Evolutionary conservation across 768 basidiomycete genomes (phyloP).

Genomic region (Mycena rosella): DNA sequence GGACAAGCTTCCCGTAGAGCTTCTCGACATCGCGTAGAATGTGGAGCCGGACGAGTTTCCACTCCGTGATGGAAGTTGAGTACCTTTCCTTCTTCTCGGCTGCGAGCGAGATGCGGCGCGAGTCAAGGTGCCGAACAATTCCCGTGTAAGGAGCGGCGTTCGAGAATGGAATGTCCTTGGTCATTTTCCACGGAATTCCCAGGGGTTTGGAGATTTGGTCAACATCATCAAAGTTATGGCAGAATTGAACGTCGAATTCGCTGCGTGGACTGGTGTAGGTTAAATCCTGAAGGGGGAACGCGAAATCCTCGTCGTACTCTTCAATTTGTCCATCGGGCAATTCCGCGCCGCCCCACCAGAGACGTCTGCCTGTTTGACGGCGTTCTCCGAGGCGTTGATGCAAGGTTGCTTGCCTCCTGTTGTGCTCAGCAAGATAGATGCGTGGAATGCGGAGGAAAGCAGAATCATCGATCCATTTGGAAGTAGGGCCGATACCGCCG

Average conservation of each 20-base stretch:
- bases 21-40: too few relatives aligned
- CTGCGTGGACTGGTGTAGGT: conserved; percentile 19
- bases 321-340: conserved; percentile 31
- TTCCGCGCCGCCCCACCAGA: conserved; percentile 37
- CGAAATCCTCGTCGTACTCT: conserved; percentile 41
- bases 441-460: conserved; percentile 21
- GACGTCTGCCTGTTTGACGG: conserved; percentile 31
- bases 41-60: too few relatives aligned
- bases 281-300: conserved; percentile 33
- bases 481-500: conserved; percentile 25
- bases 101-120: too few relatives aligned
- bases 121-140: too few relatives aligned
- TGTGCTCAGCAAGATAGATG: conserved; percentile 12
- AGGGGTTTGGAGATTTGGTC: conserved; percentile 31
- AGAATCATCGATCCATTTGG: conserved; percentile 36
- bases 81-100: too few relatives aligned
- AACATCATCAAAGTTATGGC: conserved; percentile 41
- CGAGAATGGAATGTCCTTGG: too few relatives aligned
- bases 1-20: too few relatives aligned
- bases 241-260: background rate
- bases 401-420: background rate
- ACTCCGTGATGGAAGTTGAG: too few relatives aligned
- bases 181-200: conserved; percentile 24
- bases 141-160: too few relatives aligned
- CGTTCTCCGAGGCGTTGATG: conserved; percentile 3